Conservation (phyloP, 179 eudicot genomes). For the Beta macrorhiza region DNA sequence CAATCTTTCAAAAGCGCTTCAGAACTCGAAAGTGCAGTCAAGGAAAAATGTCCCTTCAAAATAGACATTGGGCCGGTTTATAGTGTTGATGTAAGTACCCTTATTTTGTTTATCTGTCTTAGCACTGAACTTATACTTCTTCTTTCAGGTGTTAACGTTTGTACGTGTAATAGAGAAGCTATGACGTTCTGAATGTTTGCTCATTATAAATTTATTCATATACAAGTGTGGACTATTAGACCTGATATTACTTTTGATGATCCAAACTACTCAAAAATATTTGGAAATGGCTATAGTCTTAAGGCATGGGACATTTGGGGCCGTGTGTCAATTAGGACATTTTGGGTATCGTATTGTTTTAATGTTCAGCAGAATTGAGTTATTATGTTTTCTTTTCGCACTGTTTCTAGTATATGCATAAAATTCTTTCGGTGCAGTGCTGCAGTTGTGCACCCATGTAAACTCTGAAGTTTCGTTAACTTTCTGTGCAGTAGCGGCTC, state of each 20-base stretch:
- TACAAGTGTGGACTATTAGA: too few relatives aligned
- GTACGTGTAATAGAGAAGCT: too few relatives aligned
- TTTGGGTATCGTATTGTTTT: not conserved
- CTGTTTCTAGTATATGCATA: not conserved
- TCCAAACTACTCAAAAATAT: too few relatives aligned
- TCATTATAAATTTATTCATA: too few relatives aligned
- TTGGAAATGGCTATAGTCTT: too few relatives aligned
- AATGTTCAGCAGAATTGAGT: not conserved
- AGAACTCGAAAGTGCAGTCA: slow-evolving; percentile 77
- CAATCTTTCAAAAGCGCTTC: slow-evolving; percentile 67
- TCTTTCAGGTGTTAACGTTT: too few relatives aligned
- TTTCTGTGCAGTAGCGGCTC: not conserved
- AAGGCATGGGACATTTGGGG: too few relatives aligned
- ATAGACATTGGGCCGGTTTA: slow-evolving; percentile 94
- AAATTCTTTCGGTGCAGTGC: not conserved
- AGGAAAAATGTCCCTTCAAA: slow-evolving; percentile 81
- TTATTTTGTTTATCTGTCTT: not conserved
- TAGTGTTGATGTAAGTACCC: slow-evolving; percentile 71
- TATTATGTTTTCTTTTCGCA: not conserved
- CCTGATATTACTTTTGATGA: too few relatives aligned
- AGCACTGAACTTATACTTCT: too few relatives aligned
- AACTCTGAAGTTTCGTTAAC: not conserved
- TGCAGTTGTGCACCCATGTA: not conserved
- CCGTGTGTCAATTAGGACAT: too few relatives aligned
- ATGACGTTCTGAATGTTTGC: too few relatives aligned